A percentile compares a stretch with the other conserved stretches of the same genome.
Conservation (phyloP, 345 rosid species). For the Clausena lansium region DNA sequence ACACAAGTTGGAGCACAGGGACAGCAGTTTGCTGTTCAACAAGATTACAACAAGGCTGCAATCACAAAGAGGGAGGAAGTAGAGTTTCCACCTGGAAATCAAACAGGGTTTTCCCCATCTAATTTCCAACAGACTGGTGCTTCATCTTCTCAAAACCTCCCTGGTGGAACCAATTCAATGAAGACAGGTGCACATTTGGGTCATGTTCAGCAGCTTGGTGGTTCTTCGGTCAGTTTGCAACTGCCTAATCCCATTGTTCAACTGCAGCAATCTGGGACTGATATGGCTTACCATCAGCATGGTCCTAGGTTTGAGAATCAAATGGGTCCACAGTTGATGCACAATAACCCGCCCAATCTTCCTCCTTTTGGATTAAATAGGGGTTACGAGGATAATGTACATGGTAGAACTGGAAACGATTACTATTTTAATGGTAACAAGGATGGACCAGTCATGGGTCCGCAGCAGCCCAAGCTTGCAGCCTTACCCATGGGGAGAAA, state of each 20-base stretch:
- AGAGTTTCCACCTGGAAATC: slow-evolving; percentile 56
- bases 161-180: slow-evolving; percentile 47
- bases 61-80: slow-evolving; percentile 51
- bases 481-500: slow-evolving; percentile 53
- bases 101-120: slow-evolving; percentile 60
- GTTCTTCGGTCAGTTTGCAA: slow-evolving; percentile 49
- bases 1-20: slow-evolving; percentile 52
- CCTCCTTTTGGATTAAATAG: slow-evolving; percentile 48
- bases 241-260: slow-evolving; percentile 42
- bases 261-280: slow-evolving; percentile 54
- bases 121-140: slow-evolving; percentile 48
- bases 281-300: slow-evolving; percentile 53
- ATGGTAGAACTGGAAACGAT: slow-evolving; percentile 59
- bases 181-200: slow-evolving; percentile 42
- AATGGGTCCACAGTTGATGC: slow-evolving; percentile 45
- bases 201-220: slow-evolving; percentile 57
- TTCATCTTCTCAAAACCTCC: slow-evolving; percentile 52
- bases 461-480: slow-evolving; percentile 61
- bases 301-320: slow-evolving; percentile 60
- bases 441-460: slow-evolving; percentile 55
- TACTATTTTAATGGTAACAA: slow-evolving; percentile 39
- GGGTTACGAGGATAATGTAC: slow-evolving; percentile 53
- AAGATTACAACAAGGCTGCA: slow-evolving; percentile 41
- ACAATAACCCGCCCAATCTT: slow-evolving; percentile 46
- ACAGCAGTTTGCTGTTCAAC: slow-evolving; percentile 51